Conservation (phyloP, 257 asterid genomes). For the Solanum acaule region DNA sequence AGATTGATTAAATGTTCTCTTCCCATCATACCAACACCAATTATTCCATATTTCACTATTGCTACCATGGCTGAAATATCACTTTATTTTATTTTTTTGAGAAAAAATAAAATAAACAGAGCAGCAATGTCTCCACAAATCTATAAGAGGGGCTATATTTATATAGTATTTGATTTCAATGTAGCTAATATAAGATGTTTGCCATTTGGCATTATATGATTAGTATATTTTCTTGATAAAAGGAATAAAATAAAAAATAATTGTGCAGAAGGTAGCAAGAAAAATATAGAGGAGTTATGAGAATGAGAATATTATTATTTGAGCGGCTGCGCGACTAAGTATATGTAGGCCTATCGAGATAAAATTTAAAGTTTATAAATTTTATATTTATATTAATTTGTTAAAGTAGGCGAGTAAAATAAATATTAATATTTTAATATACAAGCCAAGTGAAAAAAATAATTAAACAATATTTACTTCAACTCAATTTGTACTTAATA, state of each 20-base stretch:
- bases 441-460: background rate
- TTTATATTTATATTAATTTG: too few species aligned
- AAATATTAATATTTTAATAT: too few species aligned
- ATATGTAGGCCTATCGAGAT: background rate
- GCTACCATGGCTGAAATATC: background rate
- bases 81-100: background rate
- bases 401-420: rapidly evolving
- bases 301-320: background rate
- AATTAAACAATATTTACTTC: rapidly evolving
- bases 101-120: background rate
- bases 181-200: background rate
- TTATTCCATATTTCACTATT: slow-evolving; percentile 59
- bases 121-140: background rate
- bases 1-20: slow-evolving; percentile 87
- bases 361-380: too few species aligned
- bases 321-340: background rate
- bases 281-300: background rate
- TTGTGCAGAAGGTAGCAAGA: background rate
- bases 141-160: background rate
- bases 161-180: background rate
- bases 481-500: background rate
- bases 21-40: slow-evolving; percentile 99
- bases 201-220: background rate
- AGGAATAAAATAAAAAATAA: background rate
- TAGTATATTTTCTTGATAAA: background rate